Conservation (phyloP, 352 stramenopile genomes). For the Lagenidium giganteum region DNA sequence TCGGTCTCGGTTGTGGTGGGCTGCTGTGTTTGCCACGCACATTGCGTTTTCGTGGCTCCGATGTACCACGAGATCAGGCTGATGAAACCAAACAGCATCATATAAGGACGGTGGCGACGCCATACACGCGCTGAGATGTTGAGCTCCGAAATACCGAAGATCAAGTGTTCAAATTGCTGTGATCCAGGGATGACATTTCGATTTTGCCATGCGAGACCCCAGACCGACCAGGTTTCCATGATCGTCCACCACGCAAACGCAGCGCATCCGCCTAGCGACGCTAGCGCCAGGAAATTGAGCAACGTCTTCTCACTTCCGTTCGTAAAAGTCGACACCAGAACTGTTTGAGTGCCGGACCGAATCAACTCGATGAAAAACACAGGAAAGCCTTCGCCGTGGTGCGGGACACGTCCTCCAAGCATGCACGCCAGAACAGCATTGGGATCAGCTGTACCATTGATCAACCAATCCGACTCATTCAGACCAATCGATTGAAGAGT, state of each 20-base stretch:
- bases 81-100: conserved; percentile 1
- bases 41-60: background rate
- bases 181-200: no score
- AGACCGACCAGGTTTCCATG: background rate
- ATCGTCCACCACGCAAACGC: conserved; percentile 1
- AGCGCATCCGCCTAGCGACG: background rate
- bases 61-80: conserved; percentile 3
- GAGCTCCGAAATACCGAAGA: no score
- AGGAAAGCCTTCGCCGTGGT: conserved; percentile 3
- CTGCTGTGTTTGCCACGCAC: conserved; percentile 4
- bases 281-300: conserved; percentile 3
- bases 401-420: conserved; percentile 2
- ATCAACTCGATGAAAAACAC: conserved; percentile 12
- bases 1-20: conserved; percentile 2
- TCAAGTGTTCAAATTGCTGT: no score
- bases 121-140: no score
- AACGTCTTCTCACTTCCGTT: conserved; percentile 1
- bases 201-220: background rate
- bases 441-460: conserved; percentile 1
- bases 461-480: no score
- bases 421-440: conserved; percentile 5
- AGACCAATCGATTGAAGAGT: no score
- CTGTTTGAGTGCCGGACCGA: conserved; percentile 1
- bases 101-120: background rate
- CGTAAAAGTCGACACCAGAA: conserved; percentile 1